Evolutionary conservation across 805 yeast species (phyloP).

Genomic region (Kazachstania viticola): DNA sequence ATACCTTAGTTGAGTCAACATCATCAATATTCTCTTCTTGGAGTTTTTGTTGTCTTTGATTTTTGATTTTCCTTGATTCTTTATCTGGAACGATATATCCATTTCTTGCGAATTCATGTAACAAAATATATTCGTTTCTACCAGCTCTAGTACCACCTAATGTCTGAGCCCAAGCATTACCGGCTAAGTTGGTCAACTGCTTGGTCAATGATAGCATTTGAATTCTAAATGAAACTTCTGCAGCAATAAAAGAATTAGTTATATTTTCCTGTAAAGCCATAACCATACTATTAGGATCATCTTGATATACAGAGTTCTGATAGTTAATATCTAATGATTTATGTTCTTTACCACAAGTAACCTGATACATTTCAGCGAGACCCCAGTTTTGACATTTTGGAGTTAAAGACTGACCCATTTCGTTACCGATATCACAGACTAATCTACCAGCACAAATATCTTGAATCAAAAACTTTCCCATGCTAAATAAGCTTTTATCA

Average conservation of each 20-base stretch:
- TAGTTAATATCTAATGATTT: conserved; percentile 62
- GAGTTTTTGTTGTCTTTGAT: conserved; percentile 24
- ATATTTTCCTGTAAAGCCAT: conserved; percentile 63
- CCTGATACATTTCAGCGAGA: conserved; percentile 77
- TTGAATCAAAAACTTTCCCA: conserved; percentile 44
- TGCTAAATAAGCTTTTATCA: conserved; percentile 38
- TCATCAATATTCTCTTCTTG: conserved; percentile 25
- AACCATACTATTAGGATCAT: conserved; percentile 54
- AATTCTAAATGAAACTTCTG: conserved; percentile 66
- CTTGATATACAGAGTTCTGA: conserved; percentile 51
- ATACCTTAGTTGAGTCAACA: conserved; percentile 30
- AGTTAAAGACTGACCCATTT: conserved; percentile 87
- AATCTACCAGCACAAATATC: conserved; percentile 78
- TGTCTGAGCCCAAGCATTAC: conserved; percentile 95
- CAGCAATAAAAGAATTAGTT: conserved; percentile 54
- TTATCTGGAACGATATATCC: conserved; percentile 85
- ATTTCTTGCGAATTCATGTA: conserved; percentile 79
- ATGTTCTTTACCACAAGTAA: conserved; percentile 57
- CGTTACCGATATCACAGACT: conserved; percentile 86
- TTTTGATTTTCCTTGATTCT: conserved; percentile 33
- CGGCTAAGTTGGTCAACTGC: conserved; percentile 86
- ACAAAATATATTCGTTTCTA: conserved; percentile 81
- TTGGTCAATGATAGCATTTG: conserved; percentile 84
- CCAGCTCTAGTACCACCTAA: conserved; percentile 93
- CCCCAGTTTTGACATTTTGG: conserved; percentile 93